These are phyloP conservation scores for Nicotiana benthamiana DNA, from an alignment of 257 asterid genomes.

Conservation along the genomic window DNA sequence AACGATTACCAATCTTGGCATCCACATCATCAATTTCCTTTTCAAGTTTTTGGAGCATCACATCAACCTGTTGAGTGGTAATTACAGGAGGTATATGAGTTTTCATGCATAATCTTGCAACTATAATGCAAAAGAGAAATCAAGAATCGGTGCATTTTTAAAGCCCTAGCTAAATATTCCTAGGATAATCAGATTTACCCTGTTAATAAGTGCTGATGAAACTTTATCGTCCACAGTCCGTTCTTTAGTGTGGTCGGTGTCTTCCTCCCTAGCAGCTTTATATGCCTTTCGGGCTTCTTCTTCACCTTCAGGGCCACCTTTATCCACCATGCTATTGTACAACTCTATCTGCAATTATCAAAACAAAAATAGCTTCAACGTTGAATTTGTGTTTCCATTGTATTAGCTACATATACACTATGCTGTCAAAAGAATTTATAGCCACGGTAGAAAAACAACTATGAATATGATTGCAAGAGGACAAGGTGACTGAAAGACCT, in stretches of 20 bases:
- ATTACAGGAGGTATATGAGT: conserved; percentile 15
- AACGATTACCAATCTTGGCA: conserved; percentile 82
- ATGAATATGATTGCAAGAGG: conserved; percentile 1
- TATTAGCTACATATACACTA: neutral
- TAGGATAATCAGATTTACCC: conserved; percentile 38
- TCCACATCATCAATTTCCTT: conserved; percentile 96
- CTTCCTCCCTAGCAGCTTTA: conserved; percentile 83
- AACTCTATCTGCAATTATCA: conserved; percentile 62
- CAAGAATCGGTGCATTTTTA: neutral
- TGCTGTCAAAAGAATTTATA: neutral
- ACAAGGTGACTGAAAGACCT: neutral
- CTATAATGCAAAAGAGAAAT: conserved; percentile 3
- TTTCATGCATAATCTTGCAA: conserved; percentile 1
- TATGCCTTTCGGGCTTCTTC: conserved; percentile 76
- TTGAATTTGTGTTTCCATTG: neutral
- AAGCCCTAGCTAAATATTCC: neutral
- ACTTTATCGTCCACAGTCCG: conserved; percentile 59
- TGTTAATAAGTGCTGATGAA: conserved; percentile 81
- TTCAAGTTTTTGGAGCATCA: conserved; percentile 95
- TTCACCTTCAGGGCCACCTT: conserved; percentile 69
- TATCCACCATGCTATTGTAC: conserved; percentile 78
- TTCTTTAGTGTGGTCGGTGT: conserved; percentile 53
- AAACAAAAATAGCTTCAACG: neutral
- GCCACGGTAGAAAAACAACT: neutral
- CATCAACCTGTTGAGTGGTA: conserved; percentile 65